phyloP scores from a whole-genome alignment of 192 early-diverging fungal species.

The Ramicandelaber brevisporus region DNA sequence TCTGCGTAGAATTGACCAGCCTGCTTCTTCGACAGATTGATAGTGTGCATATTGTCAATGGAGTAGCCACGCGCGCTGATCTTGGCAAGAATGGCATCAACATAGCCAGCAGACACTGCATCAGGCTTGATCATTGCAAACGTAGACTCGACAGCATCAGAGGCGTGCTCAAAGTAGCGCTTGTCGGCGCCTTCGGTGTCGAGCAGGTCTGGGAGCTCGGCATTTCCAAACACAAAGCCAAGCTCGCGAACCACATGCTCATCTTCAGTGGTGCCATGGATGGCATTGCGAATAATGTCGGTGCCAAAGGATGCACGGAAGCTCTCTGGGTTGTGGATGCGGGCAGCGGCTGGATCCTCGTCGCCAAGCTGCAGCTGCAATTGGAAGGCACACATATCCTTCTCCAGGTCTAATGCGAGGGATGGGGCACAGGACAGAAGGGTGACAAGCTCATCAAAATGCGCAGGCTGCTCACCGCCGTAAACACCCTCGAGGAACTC shows the following conservation, averaged over 20 bases:
- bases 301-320: conserved; percentile 25
- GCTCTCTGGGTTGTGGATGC: conserved; percentile 12
- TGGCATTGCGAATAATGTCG: conserved; percentile 24
- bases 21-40: conserved; percentile 10
- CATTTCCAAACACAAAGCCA: conserved; percentile 16
- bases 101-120: conserved; percentile 6
- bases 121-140: conserved; percentile 29
- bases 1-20: conserved; percentile 17
- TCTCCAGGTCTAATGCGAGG: conserved; percentile 24
- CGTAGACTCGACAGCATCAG: conserved; percentile 14
- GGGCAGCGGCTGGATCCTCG: conserved; percentile 11
- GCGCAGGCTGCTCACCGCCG: conserved; percentile 2
- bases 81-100: conserved; percentile 11
- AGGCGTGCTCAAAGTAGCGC: conserved; percentile 11
- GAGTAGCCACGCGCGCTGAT: conserved; percentile 13
- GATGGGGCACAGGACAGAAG: conserved; percentile 24
- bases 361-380: conserved; percentile 26
- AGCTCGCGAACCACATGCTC: conserved; percentile 18
- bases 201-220: conserved; percentile 8
- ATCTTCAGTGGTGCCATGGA: conserved; percentile 20
- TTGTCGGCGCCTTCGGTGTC: too few species aligned
- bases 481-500: conserved; percentile 16
- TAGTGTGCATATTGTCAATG: conserved; percentile 13
- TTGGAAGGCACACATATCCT: conserved; percentile 16
- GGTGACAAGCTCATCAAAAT: conserved; percentile 10